Percentiles rank a stretch among this genome's conserved stretches.
phyloP scores from a whole-genome alignment of 257 asterid genomes.

The Phtheirospermum japonicum region DNA sequence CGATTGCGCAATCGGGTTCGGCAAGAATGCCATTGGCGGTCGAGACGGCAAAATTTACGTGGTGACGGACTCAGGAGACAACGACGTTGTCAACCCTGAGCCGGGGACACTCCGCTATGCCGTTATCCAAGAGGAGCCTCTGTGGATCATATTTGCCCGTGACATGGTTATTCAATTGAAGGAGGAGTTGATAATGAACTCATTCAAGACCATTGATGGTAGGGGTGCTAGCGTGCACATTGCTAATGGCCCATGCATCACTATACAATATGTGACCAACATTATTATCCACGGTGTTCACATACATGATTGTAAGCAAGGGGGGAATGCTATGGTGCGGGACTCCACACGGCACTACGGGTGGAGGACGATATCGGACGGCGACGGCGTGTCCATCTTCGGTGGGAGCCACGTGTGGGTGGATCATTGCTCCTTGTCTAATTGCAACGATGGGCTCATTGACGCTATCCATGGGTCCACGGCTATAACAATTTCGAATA shows the following conservation, averaged over 20 bases:
- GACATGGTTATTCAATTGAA: conserved; percentile 74
- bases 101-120: conserved; percentile 76
- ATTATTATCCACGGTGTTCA: conserved; percentile 76
- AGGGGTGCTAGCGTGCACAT: conserved; percentile 80
- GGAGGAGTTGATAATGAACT: conserved; percentile 79
- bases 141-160: conserved; percentile 68
- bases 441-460: conserved; percentile 66
- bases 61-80: conserved; percentile 64
- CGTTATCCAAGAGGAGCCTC: conserved; percentile 68
- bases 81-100: conserved; percentile 63
- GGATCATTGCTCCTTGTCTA: conserved; percentile 79
- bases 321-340: conserved; percentile 87
- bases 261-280: conserved; percentile 68
- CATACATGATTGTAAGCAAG: conserved; percentile 79
- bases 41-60: conserved; percentile 66
- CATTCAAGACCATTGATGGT: conserved; percentile 88
- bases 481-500: conserved; percentile 75
- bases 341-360: conserved; percentile 87
- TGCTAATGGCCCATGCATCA: conserved; percentile 82
- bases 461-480: conserved; percentile 89
- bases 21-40: conserved; percentile 78
- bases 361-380: conserved; percentile 70
- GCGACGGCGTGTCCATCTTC: conserved; percentile 79
- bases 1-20: conserved; percentile 89
- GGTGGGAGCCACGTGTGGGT: conserved; percentile 89